Percentiles rank a stretch among this genome's conserved stretches.
Evolutionary conservation across 2,329 filamentous ascomycete genomes (phyloP).

Genomic region (Hirsutella thompsonii): DNA sequence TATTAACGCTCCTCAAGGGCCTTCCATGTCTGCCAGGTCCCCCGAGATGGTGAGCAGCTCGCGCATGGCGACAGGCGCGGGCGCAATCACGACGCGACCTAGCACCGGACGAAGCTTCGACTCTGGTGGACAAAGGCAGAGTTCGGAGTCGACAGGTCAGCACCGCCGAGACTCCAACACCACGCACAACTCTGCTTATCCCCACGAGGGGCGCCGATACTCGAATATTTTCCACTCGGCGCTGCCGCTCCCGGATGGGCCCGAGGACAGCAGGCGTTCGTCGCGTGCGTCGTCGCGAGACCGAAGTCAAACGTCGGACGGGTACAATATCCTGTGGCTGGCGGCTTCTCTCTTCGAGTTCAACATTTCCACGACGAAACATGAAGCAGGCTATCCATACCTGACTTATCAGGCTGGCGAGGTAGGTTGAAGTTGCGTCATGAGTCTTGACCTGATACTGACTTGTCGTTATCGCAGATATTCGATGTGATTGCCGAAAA

Average conservation of each 20-base stretch:
- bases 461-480: slow-evolving; percentile 39
- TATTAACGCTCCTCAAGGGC: slow-evolving; percentile 28
- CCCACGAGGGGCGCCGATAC: slow-evolving; percentile 39
- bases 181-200: slow-evolving; percentile 36
- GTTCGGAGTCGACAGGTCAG: slow-evolving; percentile 34
- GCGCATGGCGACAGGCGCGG: slow-evolving; percentile 29
- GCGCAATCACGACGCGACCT: slow-evolving; percentile 31
- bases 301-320: slow-evolving; percentile 35
- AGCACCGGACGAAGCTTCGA: slow-evolving; percentile 49
- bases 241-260: slow-evolving; percentile 62
- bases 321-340: slow-evolving; percentile 71
- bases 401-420: slow-evolving; percentile 91
- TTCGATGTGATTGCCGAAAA: slow-evolving; percentile 93
- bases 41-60: slow-evolving; percentile 38
- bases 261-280: slow-evolving; percentile 37
- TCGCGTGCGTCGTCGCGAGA: slow-evolving; percentile 50
- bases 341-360: slow-evolving; percentile 94
- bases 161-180: slow-evolving; percentile 41
- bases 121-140: slow-evolving; percentile 36
- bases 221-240: slow-evolving; percentile 80
- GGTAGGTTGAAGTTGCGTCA: slow-evolving; percentile 31
- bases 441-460: too few relatives aligned
- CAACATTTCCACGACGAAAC: slow-evolving; percentile 84
- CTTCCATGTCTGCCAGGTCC: slow-evolving; percentile 43
- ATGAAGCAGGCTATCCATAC: slow-evolving; percentile 91